These are phyloP conservation scores for Botrytis byssoidea DNA, from an alignment of 2,329 filamentous ascomycete species.

Conservation along the genomic window DNA sequence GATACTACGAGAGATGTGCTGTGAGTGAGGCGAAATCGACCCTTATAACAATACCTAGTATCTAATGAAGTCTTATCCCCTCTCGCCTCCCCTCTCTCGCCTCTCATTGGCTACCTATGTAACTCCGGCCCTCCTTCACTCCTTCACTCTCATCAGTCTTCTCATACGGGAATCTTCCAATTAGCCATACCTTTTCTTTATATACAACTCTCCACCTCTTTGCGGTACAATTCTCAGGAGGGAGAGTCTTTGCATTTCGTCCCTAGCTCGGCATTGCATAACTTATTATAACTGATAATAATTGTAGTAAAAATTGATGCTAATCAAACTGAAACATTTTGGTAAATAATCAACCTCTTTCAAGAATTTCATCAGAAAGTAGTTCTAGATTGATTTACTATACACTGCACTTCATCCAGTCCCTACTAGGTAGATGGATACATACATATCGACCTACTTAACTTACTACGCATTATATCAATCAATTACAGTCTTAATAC, in stretches of 20 bases:
- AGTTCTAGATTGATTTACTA: not conserved
- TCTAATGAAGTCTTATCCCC: too few relatives aligned
- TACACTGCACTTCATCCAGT: not conserved
- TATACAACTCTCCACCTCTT: not conserved
- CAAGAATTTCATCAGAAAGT: not conserved
- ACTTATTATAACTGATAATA: too few relatives aligned
- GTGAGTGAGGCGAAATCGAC: not conserved
- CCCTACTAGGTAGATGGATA: too few relatives aligned
- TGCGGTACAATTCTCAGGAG: not conserved
- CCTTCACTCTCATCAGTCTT: not conserved
- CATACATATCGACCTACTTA: not conserved
- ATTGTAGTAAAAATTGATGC: not conserved
- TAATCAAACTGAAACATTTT: slow-evolving; percentile 10
- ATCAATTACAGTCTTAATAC: not conserved
- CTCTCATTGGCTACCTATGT: not conserved
- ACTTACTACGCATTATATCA: not conserved
- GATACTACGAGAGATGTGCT: not conserved
- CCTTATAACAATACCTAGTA: not conserved
- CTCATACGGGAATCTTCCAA: not conserved
- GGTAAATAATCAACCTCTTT: not conserved
- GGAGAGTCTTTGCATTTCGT: not conserved
- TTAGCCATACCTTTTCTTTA: not conserved
- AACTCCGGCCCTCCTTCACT: not conserved
- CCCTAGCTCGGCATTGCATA: not conserved
- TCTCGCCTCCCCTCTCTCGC: not conserved